phyloP scores from a whole-genome alignment of 108 stramenopile species.

The Discostella pseudostelligera region DNA sequence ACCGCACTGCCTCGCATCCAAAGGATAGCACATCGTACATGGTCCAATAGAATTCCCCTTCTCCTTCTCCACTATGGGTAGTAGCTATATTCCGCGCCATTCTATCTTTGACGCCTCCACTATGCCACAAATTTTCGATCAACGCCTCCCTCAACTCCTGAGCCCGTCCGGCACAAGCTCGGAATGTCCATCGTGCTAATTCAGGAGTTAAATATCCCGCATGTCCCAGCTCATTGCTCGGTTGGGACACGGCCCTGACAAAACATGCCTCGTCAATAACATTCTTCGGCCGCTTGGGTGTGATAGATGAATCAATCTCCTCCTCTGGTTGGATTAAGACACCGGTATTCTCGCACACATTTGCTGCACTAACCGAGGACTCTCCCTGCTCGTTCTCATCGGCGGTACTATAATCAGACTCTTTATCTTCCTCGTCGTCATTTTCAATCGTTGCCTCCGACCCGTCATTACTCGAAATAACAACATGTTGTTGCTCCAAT shows the following conservation, averaged over 20 bases:
- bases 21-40: constrained; percentile 76
- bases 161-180: constrained; percentile 37
- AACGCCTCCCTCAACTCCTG: constrained; percentile 22
- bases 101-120: not conserved
- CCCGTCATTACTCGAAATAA: constrained; percentile 34
- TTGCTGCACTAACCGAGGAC: constrained; percentile 22
- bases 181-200: constrained; percentile 66
- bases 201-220: constrained; percentile 71
- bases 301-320: constrained; percentile 10
- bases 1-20: constrained; percentile 74
- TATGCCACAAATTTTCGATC: constrained; percentile 17
- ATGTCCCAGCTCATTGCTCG: constrained; percentile 70
- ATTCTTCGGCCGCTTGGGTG: constrained; percentile 52
- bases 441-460: constrained; percentile 43
- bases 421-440: constrained; percentile 22
- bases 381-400: not conserved
- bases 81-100: not conserved
- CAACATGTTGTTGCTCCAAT: constrained; percentile 44
- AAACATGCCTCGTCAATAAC: constrained; percentile 63
- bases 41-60: constrained; percentile 52
- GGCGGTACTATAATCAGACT: constrained; percentile 2
- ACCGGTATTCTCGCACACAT: constrained; percentile 34
- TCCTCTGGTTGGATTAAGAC: constrained; percentile 17
- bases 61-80: not conserved
- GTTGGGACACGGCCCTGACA: constrained; percentile 47